Percentiles rank a stretch among this genome's conserved stretches.
These are phyloP conservation scores for Penicillium psychrosexuale DNA, from an alignment of 2,329 filamentous ascomycete genomes.

Conservation along the genomic window DNA sequence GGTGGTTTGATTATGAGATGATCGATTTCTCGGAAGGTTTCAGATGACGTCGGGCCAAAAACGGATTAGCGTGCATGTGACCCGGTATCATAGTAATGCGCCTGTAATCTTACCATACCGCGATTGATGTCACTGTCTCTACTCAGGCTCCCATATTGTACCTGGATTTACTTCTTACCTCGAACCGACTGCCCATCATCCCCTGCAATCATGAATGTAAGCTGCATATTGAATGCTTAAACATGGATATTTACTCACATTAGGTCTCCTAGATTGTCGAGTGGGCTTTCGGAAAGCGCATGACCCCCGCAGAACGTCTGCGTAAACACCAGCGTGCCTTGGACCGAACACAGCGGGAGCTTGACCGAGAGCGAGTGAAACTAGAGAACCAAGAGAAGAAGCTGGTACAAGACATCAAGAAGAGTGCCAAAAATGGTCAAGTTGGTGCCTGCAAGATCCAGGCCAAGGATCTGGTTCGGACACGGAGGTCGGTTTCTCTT, in stretches of 20 bases:
- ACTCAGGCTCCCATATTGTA: conserved; percentile 7
- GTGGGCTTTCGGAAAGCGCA: conserved; percentile 99
- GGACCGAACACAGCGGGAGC: conserved; percentile 93
- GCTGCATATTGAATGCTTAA: conserved; percentile 3
- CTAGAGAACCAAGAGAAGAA: conserved; percentile 99
- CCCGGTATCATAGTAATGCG: conserved; percentile 14
- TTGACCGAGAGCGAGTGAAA: conserved; percentile 92
- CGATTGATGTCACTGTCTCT: conserved; percentile 29
- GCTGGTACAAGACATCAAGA: conserved; percentile 91
- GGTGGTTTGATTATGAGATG: conserved; percentile 18
- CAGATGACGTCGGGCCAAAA: conserved; percentile 21
- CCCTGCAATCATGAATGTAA: conserved; percentile 41
- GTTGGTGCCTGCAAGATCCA: conserved; percentile 99
- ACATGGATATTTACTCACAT: conserved; percentile 7
- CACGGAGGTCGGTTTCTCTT: conserved; percentile 60
- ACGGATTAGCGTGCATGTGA: conserved; percentile 29
- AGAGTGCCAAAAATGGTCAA: conserved; percentile 95
- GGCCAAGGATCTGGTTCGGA: conserved; percentile 92
- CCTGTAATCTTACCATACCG: conserved; percentile 14
- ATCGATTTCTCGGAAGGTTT: conserved; percentile 20
- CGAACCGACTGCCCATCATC: neutral
- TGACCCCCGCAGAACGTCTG: conserved; percentile 75
- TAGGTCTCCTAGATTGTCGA: conserved; percentile 72
- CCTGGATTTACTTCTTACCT: conserved; percentile 1
- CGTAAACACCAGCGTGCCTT: conserved; percentile 84